phyloP scores from a whole-genome alignment of 805 yeast genomes.

The Saturnispora halmiae region DNA sequence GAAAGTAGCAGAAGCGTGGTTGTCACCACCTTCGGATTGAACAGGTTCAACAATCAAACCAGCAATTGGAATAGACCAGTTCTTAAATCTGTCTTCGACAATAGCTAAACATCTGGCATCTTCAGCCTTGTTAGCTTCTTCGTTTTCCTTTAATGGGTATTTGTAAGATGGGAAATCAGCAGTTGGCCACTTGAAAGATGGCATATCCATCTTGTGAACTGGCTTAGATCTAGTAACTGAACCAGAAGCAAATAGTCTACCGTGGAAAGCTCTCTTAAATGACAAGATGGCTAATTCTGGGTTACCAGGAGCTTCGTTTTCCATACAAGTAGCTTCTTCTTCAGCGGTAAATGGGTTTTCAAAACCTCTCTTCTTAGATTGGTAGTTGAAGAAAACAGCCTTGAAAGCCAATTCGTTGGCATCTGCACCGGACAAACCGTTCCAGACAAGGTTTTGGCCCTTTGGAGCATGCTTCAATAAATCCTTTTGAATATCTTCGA shows the following conservation, averaged over 20 bases:
- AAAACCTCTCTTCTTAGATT: slow-evolving; percentile 57
- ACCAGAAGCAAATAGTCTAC: slow-evolving; percentile 86
- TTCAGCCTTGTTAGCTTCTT: slow-evolving; percentile 62
- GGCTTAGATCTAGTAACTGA: slow-evolving; percentile 92
- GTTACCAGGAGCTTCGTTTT: slow-evolving; percentile 77
- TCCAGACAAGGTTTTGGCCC: slow-evolving; percentile 69
- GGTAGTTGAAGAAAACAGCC: slow-evolving; percentile 80
- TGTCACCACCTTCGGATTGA: slow-evolving; percentile 89
- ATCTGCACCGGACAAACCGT: slow-evolving; percentile 77
- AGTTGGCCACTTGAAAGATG: slow-evolving; percentile 94
- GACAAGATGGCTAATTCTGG: slow-evolving; percentile 82
- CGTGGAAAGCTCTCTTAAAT: slow-evolving; percentile 87
- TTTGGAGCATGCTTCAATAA: slow-evolving; percentile 69
- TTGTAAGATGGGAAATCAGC: slow-evolving; percentile 76
- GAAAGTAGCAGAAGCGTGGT: slow-evolving; percentile 68
- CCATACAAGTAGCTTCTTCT: slow-evolving; percentile 70
- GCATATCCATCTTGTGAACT: slow-evolving; percentile 85
- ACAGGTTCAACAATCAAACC: slow-evolving; percentile 87
- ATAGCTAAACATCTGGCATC: slow-evolving; percentile 72
- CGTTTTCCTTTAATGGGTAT: slow-evolving; percentile 82
- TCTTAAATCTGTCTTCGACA: slow-evolving; percentile 60
- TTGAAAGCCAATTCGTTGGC: slow-evolving; percentile 86
- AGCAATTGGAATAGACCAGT: slow-evolving; percentile 73
- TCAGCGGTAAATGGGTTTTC: slow-evolving; percentile 50
- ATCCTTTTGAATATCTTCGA: slow-evolving; percentile 41